These are phyloP conservation scores for Musa acuminata DNA, from an alignment of 176 grass and related monocot genomes.

Conservation along the genomic window DNA sequence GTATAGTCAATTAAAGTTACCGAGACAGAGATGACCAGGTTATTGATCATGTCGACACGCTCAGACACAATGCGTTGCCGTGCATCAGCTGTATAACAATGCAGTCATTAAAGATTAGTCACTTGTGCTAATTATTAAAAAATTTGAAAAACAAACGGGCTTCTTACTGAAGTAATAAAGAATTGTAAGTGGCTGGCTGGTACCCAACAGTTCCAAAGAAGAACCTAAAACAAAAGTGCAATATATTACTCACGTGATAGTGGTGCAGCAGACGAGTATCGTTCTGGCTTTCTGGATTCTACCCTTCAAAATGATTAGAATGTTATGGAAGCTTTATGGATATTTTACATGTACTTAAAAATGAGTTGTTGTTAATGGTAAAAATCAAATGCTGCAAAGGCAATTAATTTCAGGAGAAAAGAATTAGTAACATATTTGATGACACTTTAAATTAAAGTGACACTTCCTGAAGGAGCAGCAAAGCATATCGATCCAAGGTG, in stretches of 20 bases:
- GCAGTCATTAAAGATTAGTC: conserved; percentile 19
- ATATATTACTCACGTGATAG: conserved; percentile 59
- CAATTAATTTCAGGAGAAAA: background rate
- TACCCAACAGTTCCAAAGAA: background rate
- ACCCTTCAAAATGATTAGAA: conserved; percentile 52
- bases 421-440: background rate
- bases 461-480: background rate
- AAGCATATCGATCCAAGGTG: background rate
- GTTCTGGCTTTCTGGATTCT: conserved; percentile 85
- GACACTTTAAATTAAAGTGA: background rate
- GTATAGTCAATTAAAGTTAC: conserved; percentile 38
- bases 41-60: conserved; percentile 85
- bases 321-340: background rate
- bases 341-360: background rate
- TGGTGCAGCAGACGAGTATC: conserved; percentile 89
- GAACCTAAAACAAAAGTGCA: background rate
- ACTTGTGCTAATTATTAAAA: background rate
- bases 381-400: background rate
- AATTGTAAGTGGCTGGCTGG: background rate
- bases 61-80: conserved; percentile 90
- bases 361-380: background rate
- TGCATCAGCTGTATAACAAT: conserved; percentile 73
- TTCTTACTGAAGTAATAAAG: background rate
- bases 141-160: conserved; percentile 10
- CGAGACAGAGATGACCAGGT: conserved; percentile 86